phyloP scores from a whole-genome alignment of 306 rosid genomes.

The Cyamopsis tetragonoloba region DNA sequence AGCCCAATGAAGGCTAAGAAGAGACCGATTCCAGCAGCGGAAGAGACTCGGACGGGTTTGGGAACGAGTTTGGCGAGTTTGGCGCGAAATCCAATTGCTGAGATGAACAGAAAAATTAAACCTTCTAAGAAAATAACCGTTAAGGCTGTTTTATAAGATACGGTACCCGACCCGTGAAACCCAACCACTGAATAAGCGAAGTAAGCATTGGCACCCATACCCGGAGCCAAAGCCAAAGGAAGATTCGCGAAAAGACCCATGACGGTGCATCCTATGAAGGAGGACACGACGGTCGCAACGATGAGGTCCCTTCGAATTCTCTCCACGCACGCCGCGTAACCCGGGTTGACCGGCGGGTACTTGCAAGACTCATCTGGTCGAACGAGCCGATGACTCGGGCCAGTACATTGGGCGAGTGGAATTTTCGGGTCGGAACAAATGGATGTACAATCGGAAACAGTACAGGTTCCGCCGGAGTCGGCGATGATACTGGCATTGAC shows the following conservation, averaged over 20 bases:
- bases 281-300: slow-evolving; percentile 71
- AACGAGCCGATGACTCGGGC: slow-evolving; percentile 28
- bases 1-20: slow-evolving; percentile 84
- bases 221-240: slow-evolving; percentile 84
- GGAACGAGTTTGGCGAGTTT: slow-evolving; percentile 79
- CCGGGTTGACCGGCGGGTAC: slow-evolving; percentile 76
- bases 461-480: slow-evolving; percentile 81
- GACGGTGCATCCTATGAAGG: slow-evolving; percentile 62
- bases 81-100: slow-evolving; percentile 68
- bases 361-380: slow-evolving; percentile 56
- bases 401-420: slow-evolving; percentile 33
- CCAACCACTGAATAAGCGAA: slow-evolving; percentile 91
- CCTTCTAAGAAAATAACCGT: slow-evolving; percentile 82
- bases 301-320: slow-evolving; percentile 60
- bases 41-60: slow-evolving; percentile 67
- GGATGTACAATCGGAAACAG: slow-evolving; percentile 53
- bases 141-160: slow-evolving; percentile 56
- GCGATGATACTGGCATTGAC: slow-evolving; percentile 81
- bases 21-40: slow-evolving; percentile 83
- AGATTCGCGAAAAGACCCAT: slow-evolving; percentile 84
- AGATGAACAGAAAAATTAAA: slow-evolving; percentile 49
- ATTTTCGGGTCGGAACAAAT: slow-evolving; percentile 54
- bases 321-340: slow-evolving; percentile 59
- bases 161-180: slow-evolving; percentile 77
- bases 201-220: slow-evolving; percentile 89